These are phyloP conservation scores for Luffa aegyptiaca DNA, from an alignment of 306 rosid genomes.

Conservation along the genomic window DNA sequence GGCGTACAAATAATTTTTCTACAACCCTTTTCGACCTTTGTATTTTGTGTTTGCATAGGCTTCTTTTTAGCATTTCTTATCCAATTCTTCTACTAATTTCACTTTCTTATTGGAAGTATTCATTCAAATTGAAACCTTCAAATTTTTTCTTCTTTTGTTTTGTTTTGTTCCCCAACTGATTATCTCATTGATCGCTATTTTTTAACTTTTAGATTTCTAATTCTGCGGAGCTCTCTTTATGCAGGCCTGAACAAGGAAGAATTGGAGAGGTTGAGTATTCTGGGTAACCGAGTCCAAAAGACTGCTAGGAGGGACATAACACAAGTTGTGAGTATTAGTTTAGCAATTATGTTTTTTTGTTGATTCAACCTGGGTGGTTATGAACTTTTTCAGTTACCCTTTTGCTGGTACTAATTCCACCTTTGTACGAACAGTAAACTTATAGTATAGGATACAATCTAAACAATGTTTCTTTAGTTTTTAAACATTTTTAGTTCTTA, in stretches of 20 bases:
- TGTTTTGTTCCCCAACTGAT: not conserved
- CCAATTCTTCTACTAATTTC: not conserved
- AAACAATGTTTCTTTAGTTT: not conserved
- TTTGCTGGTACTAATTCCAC: not conserved
- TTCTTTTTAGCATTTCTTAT: not conserved
- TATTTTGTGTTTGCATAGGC: not conserved
- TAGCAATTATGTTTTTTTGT: not conserved
- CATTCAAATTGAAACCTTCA: not conserved
- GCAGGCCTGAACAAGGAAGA: slow-evolving; percentile 68
- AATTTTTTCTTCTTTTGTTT: not conserved
- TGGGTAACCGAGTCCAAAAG: slow-evolving; percentile 72
- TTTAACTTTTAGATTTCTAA: not conserved
- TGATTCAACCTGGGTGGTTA: not conserved
- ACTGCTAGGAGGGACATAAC: slow-evolving; percentile 93
- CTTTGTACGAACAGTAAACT: not conserved
- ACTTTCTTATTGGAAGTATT: not conserved
- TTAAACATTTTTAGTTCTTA: not conserved
- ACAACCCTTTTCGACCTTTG: not conserved
- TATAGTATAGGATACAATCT: not conserved
- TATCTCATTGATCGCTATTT: not conserved
- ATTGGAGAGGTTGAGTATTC: slow-evolving; percentile 58
- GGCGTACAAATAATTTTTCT: not conserved
- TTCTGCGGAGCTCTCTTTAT: not conserved
- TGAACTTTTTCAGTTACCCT: not conserved
- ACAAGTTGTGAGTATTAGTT: slow-evolving; percentile 56